Conservation (phyloP, 352 stramenopile species). For the Phytophthora cactorum region DNA sequence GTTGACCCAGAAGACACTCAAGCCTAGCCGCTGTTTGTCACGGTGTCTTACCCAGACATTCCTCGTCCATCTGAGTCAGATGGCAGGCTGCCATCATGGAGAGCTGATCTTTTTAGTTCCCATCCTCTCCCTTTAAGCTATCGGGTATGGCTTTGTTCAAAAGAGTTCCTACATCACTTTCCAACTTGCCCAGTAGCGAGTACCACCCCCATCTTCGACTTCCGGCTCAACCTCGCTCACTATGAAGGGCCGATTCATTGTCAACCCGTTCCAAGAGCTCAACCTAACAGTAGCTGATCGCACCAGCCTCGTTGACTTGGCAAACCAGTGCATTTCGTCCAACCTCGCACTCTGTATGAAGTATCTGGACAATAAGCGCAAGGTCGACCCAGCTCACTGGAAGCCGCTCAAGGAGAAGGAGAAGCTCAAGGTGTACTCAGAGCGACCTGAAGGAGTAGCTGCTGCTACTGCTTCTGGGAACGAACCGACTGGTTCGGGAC, state of each 20-base stretch:
- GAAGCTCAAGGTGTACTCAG: slow-evolving; percentile 30
- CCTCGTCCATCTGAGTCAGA: not conserved
- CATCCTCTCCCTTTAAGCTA: too few relatives aligned
- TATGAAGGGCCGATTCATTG: slow-evolving; percentile 37
- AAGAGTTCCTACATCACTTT: slow-evolving; percentile 3
- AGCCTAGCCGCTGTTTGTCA: not conserved
- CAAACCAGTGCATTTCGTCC: slow-evolving; percentile 26
- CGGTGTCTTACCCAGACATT: slow-evolving; percentile 18
- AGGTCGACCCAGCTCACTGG: slow-evolving; percentile 25
- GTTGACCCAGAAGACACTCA: too few relatives aligned
- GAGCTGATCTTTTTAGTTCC: too few relatives aligned
- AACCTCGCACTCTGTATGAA: slow-evolving; percentile 25
- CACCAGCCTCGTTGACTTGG: slow-evolving; percentile 21
- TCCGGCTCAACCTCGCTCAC: not conserved
- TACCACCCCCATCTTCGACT: too few relatives aligned
- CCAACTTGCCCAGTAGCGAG: not conserved
- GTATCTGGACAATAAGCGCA: slow-evolving; percentile 9
- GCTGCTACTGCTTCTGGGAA: not conserved
- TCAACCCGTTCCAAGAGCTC: slow-evolving; percentile 34
- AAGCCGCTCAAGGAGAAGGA: slow-evolving; percentile 29
- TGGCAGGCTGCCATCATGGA: too few relatives aligned
- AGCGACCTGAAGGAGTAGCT: slow-evolving; percentile 10
- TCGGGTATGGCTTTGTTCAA: too few relatives aligned
- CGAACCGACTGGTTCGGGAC: slow-evolving; percentile 11
- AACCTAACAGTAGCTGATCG: slow-evolving; percentile 17